A percentile compares a stretch with the other conserved stretches of the same genome.
Evolutionary conservation across 169 alveolate species (phyloP).

Genomic region (Cryptosporidium muris): DNA sequence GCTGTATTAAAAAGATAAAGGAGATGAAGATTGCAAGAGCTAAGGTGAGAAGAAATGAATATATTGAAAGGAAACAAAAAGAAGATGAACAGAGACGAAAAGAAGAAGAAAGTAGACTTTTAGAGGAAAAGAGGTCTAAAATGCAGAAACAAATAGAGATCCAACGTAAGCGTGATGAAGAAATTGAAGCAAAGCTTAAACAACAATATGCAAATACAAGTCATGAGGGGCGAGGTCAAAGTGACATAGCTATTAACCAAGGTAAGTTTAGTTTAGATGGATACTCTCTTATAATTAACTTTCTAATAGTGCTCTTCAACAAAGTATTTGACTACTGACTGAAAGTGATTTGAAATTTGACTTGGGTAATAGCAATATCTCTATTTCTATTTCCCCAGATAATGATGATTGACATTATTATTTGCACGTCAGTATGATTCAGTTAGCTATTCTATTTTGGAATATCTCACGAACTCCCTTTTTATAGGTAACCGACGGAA

Average conservation of each 20-base stretch:
- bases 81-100: conserved; percentile 81
- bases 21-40: conserved; percentile 83
- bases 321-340: no score
- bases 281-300: no score
- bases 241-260: not conserved
- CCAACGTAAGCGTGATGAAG: conserved; percentile 76
- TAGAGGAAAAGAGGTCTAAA: conserved; percentile 75
- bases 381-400: conserved; percentile 1
- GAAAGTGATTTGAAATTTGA: no score
- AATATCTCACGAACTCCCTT: not conserved
- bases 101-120: conserved; percentile 76
- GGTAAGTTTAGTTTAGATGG: not conserved
- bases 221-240: not conserved
- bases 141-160: conserved; percentile 71
- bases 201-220: conserved; percentile 21
- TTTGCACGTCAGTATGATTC: conserved; percentile 72
- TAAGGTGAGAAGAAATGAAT: conserved; percentile 78
- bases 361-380: not conserved
- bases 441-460: not conserved
- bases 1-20: conserved; percentile 76
- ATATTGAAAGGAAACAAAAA: conserved; percentile 74
- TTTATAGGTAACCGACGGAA: not conserved
- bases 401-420: not conserved
- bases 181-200: conserved; percentile 73
- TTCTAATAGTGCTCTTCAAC: no score